Evolutionary conservation across 2,329 filamentous ascomycete genomes (phyloP), one percentile per base, ranked within the genome.

Genomic region (Xylariomycetidae sp.): DNA sequence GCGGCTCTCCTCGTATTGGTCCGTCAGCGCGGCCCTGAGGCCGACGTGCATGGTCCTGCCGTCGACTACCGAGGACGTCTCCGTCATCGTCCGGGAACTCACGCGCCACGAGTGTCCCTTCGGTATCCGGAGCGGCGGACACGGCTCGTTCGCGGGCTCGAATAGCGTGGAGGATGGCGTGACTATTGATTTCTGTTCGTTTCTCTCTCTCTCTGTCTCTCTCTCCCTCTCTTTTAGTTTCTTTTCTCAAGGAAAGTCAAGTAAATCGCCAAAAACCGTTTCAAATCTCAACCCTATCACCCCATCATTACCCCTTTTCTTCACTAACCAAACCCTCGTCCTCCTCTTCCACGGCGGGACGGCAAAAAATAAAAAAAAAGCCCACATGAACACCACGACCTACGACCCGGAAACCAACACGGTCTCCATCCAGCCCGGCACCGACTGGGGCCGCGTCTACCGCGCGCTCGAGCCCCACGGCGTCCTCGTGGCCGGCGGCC

Each of bases 381-480:
- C n/a, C n/a, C 33, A 46, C 22, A 50, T 59, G 50, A 59, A 58
- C 25, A 11, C 40, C 10, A 59, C 53, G 0, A 52, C 50, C 1
- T 60, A 58, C 26, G 34, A 61, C 16, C n/a, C 31, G 1, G 33
- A 44, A 3, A 50, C 31, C 1, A 50, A 51, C 10, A 44, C 59
- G 14, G 59, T 54, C 3, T 50, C 42, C 4, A 51, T 62, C 5
- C 45, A 51, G 8, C 50, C 51, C 6, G 53, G 54, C 7, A 41
- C 46, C n/a, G 38, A 40, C 18, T 57, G 52, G 53, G 44, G 41
- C 6, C 38, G 33, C 13, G 49, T 56, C 7, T 57, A 48, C 33
- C 25, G 41, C 9, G 34, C 42, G 4, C 42, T 54, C 7, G 44
- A 37, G 2, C 32, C 34, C 2, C n/a, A 46, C 44, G 30, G 53